phyloP scores from a whole-genome alignment of 2,329 filamentous ascomycete genomes.

The Dryadomyces sulphureus region DNA sequence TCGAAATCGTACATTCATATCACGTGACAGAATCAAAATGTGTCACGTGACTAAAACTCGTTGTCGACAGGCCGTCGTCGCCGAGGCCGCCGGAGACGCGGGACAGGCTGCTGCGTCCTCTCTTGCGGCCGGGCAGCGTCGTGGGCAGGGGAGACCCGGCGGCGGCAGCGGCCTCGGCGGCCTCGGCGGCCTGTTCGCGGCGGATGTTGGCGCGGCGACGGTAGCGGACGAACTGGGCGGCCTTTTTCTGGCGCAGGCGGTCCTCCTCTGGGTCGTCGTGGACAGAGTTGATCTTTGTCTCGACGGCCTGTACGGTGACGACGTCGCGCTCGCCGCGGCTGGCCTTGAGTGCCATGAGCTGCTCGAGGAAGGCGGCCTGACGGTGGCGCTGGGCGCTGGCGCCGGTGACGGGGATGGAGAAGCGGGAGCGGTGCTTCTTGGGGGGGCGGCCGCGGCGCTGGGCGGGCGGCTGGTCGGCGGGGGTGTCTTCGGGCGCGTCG shows the following conservation, averaged over 20 bases:
- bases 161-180: background rate
- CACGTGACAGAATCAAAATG: too few relatives aligned
- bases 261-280: conserved; percentile 7
- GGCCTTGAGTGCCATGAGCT: conserved; percentile 13
- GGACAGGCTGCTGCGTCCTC: background rate
- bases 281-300: conserved; percentile 6
- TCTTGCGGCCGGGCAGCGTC: background rate
- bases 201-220: background rate
- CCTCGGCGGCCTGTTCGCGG: background rate
- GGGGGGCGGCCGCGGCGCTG: background rate
- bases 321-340: conserved; percentile 11
- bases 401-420: conserved; percentile 10
- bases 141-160: background rate
- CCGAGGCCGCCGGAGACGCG: background rate
- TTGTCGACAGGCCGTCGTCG: too few relatives aligned
- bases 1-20: too few relatives aligned
- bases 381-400: conserved; percentile 8
- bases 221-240: conserved; percentile 2
- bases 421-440: background rate
- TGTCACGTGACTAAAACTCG: too few relatives aligned
- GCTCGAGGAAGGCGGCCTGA: conserved; percentile 13
- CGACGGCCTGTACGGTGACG: conserved; percentile 12
- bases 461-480: too few relatives aligned
- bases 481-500: too few relatives aligned
- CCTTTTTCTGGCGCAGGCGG: background rate